phyloP scores from a whole-genome alignment of 768 basidiomycete species.

The Cantharellus anzutake region DNA sequence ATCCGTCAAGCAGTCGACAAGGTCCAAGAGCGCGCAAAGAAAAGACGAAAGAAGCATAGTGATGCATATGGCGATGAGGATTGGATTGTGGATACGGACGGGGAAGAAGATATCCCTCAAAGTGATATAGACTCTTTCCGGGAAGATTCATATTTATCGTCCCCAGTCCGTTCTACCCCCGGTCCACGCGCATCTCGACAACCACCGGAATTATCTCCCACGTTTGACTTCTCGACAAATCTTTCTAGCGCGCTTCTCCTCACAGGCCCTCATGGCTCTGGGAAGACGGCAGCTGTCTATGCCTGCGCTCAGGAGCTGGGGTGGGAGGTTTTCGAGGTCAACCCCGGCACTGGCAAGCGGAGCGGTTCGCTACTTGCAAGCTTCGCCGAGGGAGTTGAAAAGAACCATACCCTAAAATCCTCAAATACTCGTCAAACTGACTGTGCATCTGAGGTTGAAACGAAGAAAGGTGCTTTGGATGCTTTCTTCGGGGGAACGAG shows the following conservation, averaged over 20 bases:
- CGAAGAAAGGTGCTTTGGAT: background rate
- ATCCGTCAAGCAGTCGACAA: conserved; percentile 6
- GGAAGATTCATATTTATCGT: too few species aligned
- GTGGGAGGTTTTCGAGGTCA: conserved; percentile 94
- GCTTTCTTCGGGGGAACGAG: background rate
- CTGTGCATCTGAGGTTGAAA: too few species aligned
- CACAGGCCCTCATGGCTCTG: conserved; percentile 60
- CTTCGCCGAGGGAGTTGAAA: conserved; percentile 82
- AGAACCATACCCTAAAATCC: conserved; percentile 60
- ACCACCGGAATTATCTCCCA: background rate
- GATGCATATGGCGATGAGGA: conserved; percentile 19
- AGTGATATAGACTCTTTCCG: conserved; percentile 19
- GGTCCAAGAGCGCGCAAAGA: background rate
- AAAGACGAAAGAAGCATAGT: conserved; percentile 3
- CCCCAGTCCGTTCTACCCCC: too few species aligned
- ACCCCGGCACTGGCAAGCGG: conserved; percentile 85
- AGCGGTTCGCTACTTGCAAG: conserved; percentile 58
- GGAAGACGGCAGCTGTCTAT: conserved; percentile 86
- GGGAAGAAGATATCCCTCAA: conserved; percentile 21
- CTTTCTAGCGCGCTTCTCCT: conserved; percentile 81
- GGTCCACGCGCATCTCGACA: background rate
- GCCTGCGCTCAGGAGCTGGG: conserved; percentile 86
- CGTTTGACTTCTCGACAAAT: conserved; percentile 10
- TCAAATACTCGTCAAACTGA: background rate
- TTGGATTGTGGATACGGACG: conserved; percentile 35